Conservation (phyloP, 1,284 basidiomycete species). For the Trametes versicolor region DNA sequence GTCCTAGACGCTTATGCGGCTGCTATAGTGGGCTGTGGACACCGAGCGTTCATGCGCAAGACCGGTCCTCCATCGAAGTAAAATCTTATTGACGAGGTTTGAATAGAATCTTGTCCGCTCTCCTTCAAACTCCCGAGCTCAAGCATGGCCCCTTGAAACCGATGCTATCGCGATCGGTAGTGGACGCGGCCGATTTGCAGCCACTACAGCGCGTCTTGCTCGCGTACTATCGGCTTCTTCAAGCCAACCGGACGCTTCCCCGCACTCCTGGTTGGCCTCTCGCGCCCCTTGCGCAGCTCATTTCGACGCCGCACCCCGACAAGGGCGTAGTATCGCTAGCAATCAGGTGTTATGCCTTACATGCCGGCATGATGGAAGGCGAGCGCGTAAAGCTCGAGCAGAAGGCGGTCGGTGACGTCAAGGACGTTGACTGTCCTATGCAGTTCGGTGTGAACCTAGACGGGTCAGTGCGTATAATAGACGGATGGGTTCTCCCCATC, state of each 20-base stretch:
- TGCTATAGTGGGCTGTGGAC: too few species aligned
- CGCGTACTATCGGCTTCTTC: slow-evolving; percentile 83
- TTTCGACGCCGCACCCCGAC: slow-evolving; percentile 68
- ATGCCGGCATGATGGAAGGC: slow-evolving; percentile 80
- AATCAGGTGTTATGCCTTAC: slow-evolving; percentile 79
- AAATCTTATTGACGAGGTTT: not conserved
- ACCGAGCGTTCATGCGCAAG: not conserved
- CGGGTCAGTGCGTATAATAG: slow-evolving; percentile 55
- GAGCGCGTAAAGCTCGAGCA: slow-evolving; percentile 74
- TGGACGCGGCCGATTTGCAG: slow-evolving; percentile 48
- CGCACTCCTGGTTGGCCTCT: slow-evolving; percentile 72
- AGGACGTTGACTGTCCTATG: slow-evolving; percentile 65
- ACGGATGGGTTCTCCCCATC: slow-evolving; percentile 84
- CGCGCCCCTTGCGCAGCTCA: slow-evolving; percentile 63
- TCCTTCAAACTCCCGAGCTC: slow-evolving; percentile 57
- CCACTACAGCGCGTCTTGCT: slow-evolving; percentile 76
- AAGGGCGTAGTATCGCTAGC: slow-evolving; percentile 74
- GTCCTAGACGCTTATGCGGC: too few species aligned
- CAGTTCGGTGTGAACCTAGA: slow-evolving; percentile 57
- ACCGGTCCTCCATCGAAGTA: not conserved
- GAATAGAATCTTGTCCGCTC: slow-evolving; percentile 55
- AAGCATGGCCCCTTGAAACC: slow-evolving; percentile 63
- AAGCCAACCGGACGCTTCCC: slow-evolving; percentile 76
- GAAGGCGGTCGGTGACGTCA: slow-evolving; percentile 65
- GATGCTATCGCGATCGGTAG: slow-evolving; percentile 48